Evolutionary conservation across 78 protist species (phyloP).

Genomic region (Dictyostelium purpureum): DNA sequence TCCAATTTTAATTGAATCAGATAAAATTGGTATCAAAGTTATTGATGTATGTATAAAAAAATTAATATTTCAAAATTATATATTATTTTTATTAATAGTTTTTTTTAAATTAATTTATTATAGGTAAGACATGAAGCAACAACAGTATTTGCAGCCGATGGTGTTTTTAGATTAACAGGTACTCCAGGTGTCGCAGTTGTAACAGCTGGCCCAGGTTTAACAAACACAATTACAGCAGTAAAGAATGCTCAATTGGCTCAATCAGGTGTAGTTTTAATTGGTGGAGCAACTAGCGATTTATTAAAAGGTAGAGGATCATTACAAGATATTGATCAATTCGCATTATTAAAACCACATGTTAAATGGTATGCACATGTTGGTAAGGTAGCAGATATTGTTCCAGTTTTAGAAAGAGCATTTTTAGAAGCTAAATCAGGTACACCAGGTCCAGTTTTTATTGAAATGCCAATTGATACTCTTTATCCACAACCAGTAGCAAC

Average conservation of each 20-base stretch:
- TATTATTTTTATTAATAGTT: neutral
- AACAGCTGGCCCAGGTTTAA: conserved; percentile 94
- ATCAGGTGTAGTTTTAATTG: conserved; percentile 82
- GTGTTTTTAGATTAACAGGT: conserved; percentile 85
- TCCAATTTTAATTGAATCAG: conserved; percentile 82
- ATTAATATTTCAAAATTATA: neutral
- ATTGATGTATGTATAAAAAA: conserved; percentile 65
- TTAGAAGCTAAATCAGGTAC: conserved; percentile 57
- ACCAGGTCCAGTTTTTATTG: conserved; percentile 93
- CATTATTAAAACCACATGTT: conserved; percentile 77
- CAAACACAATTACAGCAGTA: conserved; percentile 91
- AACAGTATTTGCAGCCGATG: conserved; percentile 93
- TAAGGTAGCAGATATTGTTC: conserved; percentile 72
- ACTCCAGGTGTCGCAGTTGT: conserved; percentile 89
- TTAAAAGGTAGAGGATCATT: conserved; percentile 89
- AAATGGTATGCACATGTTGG: conserved; percentile 53
- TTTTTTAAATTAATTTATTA: neutral
- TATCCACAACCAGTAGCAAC: conserved; percentile 58
- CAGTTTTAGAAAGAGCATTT: conserved; percentile 74
- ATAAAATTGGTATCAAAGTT: conserved; percentile 57
- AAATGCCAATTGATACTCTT: conserved; percentile 86
- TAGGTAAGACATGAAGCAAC: conserved; percentile 87
- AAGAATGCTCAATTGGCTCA: conserved; percentile 93
- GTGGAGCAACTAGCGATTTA: conserved; percentile 88
- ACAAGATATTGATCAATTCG: conserved; percentile 92